Conservation (phyloP, 1,284 basidiomycete species). For the Microbotryum silenes-acaulis region DNA sequence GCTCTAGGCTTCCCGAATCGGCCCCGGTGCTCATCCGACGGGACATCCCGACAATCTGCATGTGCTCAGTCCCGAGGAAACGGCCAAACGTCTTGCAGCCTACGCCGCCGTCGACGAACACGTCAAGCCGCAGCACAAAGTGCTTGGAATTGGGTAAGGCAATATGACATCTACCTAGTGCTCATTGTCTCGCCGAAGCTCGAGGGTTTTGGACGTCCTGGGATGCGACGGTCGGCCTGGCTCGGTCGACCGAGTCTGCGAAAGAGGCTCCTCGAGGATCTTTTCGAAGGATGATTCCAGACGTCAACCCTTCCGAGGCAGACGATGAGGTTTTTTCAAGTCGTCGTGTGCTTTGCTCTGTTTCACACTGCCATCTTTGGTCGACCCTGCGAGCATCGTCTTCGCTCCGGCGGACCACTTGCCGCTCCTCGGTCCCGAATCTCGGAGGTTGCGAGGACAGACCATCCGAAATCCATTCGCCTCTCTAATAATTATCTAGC, state of each 20-base stretch:
- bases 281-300: neutral
- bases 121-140: conserved; percentile 72
- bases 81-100: conserved; percentile 80
- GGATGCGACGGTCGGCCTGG: neutral
- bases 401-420: too few species aligned
- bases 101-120: conserved; percentile 91
- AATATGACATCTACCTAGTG: too few species aligned
- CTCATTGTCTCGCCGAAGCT: too few species aligned
- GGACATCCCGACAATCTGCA: neutral
- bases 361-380: too few species aligned
- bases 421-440: too few species aligned
- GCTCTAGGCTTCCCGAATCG: conserved; percentile 19
- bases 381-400: too few species aligned
- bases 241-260: neutral
- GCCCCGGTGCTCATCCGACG: conserved; percentile 6
- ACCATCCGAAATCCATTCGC: too few species aligned
- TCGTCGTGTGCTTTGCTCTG: neutral
- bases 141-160: conserved; percentile 81
- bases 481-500: too few species aligned
- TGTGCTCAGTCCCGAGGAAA: conserved; percentile 25
- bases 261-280: neutral
- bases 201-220: neutral
- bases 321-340: neutral
- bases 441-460: too few species aligned
- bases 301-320: neutral